Evolutionary conservation across 176 grass and related monocot genomes (phyloP).

Genomic region (Lolium multiflorum): DNA sequence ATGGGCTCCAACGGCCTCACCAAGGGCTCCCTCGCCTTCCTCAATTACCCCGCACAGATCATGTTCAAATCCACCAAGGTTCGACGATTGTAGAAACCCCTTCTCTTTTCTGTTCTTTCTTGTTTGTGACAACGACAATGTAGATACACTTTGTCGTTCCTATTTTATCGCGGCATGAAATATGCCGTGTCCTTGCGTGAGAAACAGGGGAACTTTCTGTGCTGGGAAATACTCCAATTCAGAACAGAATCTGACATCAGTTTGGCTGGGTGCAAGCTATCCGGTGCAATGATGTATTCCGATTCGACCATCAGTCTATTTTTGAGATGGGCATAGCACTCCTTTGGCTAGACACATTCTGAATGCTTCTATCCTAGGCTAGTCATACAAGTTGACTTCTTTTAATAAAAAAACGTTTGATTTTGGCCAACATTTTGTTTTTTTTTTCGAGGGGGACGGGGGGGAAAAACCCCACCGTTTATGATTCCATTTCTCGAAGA

Average conservation of each 20-base stretch:
- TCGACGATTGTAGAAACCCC: background rate
- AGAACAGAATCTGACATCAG: background rate
- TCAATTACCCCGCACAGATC: constrained; percentile 92
- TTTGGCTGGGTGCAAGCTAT: constrained; percentile 14
- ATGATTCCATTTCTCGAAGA: too few species aligned
- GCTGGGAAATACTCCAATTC: background rate
- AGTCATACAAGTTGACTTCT: background rate
- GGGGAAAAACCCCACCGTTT: too few species aligned
- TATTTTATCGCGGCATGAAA: background rate
- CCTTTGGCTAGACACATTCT: background rate
- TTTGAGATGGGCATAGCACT: background rate
- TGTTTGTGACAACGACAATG: background rate
- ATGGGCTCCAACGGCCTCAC: constrained; percentile 96
- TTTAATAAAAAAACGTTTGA: background rate
- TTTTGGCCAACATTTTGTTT: background rate
- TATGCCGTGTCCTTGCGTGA: background rate
- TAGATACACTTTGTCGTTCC: background rate
- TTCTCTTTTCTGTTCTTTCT: background rate
- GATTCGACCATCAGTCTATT: constrained; percentile 17
- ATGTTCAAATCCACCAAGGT: constrained; percentile 99
- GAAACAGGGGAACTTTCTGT: background rate
- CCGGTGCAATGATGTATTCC: background rate
- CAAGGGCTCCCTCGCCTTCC: constrained; percentile 94
- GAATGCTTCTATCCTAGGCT: background rate
- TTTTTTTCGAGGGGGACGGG: too few species aligned